Base-by-base conservation (phyloP, 2,329 filamentous ascomycete genomes). In the Sporothrix pseudoabietina region DNA sequence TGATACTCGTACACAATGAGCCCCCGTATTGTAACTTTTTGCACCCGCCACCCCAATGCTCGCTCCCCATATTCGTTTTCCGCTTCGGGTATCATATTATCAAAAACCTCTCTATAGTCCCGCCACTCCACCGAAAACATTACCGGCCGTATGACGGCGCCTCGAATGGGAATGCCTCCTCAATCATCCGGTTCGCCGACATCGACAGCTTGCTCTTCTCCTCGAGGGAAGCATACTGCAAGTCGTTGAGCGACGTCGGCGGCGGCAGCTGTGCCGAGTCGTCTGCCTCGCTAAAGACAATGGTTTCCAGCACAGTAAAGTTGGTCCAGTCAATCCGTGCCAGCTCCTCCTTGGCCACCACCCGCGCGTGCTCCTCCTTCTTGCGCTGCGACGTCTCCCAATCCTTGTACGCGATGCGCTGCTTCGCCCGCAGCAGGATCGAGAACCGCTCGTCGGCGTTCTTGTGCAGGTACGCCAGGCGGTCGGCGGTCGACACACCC, bases 241-340 rank as follows among this genome's bases (percentile, higher is more conserved):
- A 86, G 78, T 99, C 96, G 76, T 93, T 92, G 57, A 98, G 89
- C 5, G 92, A 94, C 4, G 94, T 96, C 0, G 96, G 96, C 1
- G 94, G 92, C 44, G 95, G 94, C 12, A 99, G 89, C 76, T 96
- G 91, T 52, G 90, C 89, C 76, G 92, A 88, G 77, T 98, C 94
- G 80, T 99, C 96, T 54, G 89, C 88, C 77, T 97, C 94, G 74
- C 90, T 94, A 81, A 99, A 99, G 19, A 94, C 86, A 71, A 99
- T 94, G 0, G 94, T 98, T 82, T 98, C 96, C 61, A 98, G 94
- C 26, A 99, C 92, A 47, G 95, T 91, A 78, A 99, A 99, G 80
- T 98, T 95, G 79, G 97, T 93, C 96, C 96, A 99, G 82, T 99
- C 96, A 76, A 99, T 96, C 78, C 96, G 92, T 0, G 92, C 92